Evolutionary conservation across 2,329 filamentous ascomycete species (phyloP), one percentile per base, ranked within the genome.

Genomic region (Alternaria novae-zelandiae): DNA sequence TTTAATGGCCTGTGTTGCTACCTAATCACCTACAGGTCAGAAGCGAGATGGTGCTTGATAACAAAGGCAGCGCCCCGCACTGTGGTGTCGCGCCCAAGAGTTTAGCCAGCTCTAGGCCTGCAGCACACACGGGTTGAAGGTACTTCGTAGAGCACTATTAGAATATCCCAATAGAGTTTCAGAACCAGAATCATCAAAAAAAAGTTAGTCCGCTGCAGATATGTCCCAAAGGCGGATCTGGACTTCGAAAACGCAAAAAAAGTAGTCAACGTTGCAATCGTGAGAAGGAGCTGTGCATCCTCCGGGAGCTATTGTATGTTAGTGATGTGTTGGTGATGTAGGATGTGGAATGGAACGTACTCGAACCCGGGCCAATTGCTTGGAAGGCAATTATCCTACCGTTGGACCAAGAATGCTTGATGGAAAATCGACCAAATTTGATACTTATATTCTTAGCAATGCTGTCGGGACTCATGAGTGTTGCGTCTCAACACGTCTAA

Each of bases 371-470:
- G 61, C 66, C 66, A 69, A 69, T 67, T 69, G 67, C 67, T 69
- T 69, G 67, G 67, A 69, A 69, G 67, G 67, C 67, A 69, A 67
- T 69, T 69, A 69, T 69, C 64, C 64, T 69, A 69, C 67, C 64
- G 64, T 65, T 69, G 64, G 64, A 69, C 63, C 63, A 65, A 65
- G 63, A 57, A 65, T 65, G 63, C 63, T 61, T 61, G 59, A 61
- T 61, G 59, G 25, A 50, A n/a, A 50, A 15, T 45, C 13, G 15
- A 11, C 0, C 6, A 32, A 21, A 20, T 28, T 57, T 44, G 3
- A 15, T 2, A 3, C 2, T 1, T 10, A 44, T 55, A 45, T 55
- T 12, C 17, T 13, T 15, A 26, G 13, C 6, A 11, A 17, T 7
- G 0, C 1, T 7, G 5, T 4, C 43, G 1, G 5, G n/a, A 45